Evolutionary conservation across 345 rosid species (phyloP).

Genomic region (Eucalyptus erythrocorys): DNA sequence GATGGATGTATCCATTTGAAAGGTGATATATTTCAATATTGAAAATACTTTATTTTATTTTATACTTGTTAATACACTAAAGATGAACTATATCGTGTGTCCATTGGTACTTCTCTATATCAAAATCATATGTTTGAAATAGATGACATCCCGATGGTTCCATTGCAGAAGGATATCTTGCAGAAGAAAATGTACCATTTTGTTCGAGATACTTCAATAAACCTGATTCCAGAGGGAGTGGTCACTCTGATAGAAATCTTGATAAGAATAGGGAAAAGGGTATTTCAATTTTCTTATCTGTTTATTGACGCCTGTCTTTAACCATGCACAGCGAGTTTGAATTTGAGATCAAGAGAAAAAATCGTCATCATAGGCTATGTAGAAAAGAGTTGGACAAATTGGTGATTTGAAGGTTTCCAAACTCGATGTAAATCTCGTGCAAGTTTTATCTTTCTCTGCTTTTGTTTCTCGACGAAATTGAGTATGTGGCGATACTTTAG

Average conservation of each 20-base stretch:
- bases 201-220: background rate
- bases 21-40: background rate
- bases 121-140: background rate
- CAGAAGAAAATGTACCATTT: background rate
- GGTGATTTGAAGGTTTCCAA: background rate
- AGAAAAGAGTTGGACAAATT: background rate
- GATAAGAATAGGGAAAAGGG: background rate
- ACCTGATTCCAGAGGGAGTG: background rate
- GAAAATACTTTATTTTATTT: background rate
- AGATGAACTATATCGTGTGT: background rate
- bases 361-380: background rate
- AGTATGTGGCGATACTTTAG: background rate
- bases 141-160: background rate
- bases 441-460: background rate
- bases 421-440: background rate
- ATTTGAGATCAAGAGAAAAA: background rate
- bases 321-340: background rate
- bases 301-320: background rate
- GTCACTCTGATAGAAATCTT: background rate
- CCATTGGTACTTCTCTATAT: background rate
- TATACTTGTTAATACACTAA: background rate
- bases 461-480: background rate
- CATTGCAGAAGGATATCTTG: background rate
- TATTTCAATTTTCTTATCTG: background rate
- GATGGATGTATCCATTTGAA: background rate